Percentiles rank a stretch among this genome's conserved stretches.
These are phyloP conservation scores for Sherardia arvensis DNA, from an alignment of 257 asterid species.

Conservation along the genomic window DNA sequence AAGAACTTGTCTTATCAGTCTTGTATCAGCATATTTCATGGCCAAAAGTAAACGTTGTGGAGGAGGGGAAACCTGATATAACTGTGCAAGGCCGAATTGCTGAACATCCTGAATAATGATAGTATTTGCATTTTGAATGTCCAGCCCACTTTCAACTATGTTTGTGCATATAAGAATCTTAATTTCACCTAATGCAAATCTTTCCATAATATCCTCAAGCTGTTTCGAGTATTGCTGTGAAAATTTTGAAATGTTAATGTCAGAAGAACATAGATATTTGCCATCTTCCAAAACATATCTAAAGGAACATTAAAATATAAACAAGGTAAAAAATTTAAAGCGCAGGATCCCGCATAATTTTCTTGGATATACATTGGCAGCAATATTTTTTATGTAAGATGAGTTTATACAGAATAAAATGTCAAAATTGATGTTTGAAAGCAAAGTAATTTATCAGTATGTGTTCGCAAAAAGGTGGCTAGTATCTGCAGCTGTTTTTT, in stretches of 20 bases:
- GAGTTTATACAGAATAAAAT: background rate
- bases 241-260: conserved; percentile 13
- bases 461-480: background rate
- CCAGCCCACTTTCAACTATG: conserved; percentile 98
- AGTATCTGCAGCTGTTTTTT: background rate
- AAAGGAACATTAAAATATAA: background rate
- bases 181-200: conserved; percentile 62
- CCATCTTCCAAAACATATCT: background rate
- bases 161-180: conserved; percentile 92
- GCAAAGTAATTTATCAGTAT: background rate
- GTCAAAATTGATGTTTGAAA: background rate
- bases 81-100: conserved; percentile 94
- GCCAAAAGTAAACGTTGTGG: background rate
- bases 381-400: background rate
- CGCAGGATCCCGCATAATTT: background rate
- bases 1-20: background rate
- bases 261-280: conserved; percentile 9
- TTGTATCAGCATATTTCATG: background rate
- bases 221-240: conserved; percentile 91
- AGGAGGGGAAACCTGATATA: conserved; percentile 69
- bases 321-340: background rate
- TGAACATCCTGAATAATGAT: conserved; percentile 92
- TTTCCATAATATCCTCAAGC: conserved; percentile 97
- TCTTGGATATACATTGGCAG: background rate
- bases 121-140: conserved; percentile 93